Conservation (phyloP, 2,329 filamentous ascomycete species). For the Hypoxylon sp. region DNA sequence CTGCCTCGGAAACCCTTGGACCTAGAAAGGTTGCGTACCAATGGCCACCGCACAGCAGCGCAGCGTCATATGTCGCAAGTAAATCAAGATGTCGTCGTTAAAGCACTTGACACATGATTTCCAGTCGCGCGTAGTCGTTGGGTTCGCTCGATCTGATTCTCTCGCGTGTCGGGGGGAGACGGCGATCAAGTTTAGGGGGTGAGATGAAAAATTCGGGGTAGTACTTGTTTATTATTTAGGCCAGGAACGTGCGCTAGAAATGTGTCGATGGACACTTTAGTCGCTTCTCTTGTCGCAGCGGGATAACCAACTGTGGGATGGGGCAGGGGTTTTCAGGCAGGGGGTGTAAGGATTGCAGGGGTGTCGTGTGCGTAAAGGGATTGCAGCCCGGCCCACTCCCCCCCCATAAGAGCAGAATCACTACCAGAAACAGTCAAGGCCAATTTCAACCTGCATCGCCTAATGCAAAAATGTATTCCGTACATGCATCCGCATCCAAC, state of each 20-base stretch:
- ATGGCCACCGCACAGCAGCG: no score
- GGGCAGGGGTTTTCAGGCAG: slow-evolving; percentile 15
- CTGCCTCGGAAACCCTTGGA: slow-evolving; percentile 36
- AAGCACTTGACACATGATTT: slow-evolving; percentile 20
- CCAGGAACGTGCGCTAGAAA: slow-evolving; percentile 35
- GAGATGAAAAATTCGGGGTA: slow-evolving; percentile 38
- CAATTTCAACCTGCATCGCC: slow-evolving; percentile 52
- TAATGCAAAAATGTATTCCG: slow-evolving; percentile 28
- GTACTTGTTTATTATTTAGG: slow-evolving; percentile 36
- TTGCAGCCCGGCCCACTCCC: slow-evolving; percentile 21
- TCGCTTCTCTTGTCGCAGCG: slow-evolving; percentile 20
- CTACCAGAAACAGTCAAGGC: slow-evolving; percentile 38
- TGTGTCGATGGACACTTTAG: slow-evolving; percentile 17
- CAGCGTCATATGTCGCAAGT: slow-evolving; percentile 41
- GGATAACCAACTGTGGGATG: slow-evolving; percentile 34
- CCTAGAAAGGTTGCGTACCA: slow-evolving; percentile 29
- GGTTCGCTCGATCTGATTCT: slow-evolving; percentile 19
- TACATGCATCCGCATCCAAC: no score
- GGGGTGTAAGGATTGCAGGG: slow-evolving; percentile 16
- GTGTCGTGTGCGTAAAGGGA: slow-evolving; percentile 25
- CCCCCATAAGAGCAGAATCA: slow-evolving; percentile 24
- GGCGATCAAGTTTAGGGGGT: slow-evolving; percentile 35
- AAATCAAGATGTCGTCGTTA: slow-evolving; percentile 10
- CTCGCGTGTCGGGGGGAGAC: slow-evolving; percentile 19
- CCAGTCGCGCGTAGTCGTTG: slow-evolving; percentile 25